Evolutionary conservation across 345 rosid species (phyloP), one percentile per base, ranked within the genome.

Genomic region (Trapa incisa): DNA sequence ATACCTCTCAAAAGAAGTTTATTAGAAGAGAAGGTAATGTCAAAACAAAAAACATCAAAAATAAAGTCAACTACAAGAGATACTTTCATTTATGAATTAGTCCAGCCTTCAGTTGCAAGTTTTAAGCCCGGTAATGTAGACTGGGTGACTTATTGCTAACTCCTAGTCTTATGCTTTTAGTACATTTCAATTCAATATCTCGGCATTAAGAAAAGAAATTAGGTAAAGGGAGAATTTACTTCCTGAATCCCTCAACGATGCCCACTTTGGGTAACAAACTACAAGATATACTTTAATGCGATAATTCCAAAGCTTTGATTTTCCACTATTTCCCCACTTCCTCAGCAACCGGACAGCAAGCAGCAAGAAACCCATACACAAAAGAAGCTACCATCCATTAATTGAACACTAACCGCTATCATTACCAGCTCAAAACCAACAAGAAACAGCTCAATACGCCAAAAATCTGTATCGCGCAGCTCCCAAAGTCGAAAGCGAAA

Each of bases 401-500:
- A 45, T 45, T 7, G 48, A 45, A 45, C 13, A 11, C 7, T 13
- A 32, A 48, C 6, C 3, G 22, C 48, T 45, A 45, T 45, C 48
- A 11, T 11, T 45, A 1, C 48, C 48, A 6, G 48, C 48, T 45
- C 7, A 45, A 63, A 63, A 78, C 77, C 89, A 37, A 76, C 77
- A 74, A 71, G 67, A 68, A 70, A 47, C 69, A 53, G 74, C 43
- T 64, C 35, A 65, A 65, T 61, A 45, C 65, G 66, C 68, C 12
- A 77, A 38, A 42, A 52, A 78, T 70, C 76, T 43, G 73, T 73
- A 78, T 45, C 65, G 45, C 69, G 37, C 68, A 54, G 48, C 38
- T 14, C 53, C 36, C 3, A 22, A 65, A 42, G 36, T 65, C 36
- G 1, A 4, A 32, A 65, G 16, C 36, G 41, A 70, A 32, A 0